A percentile compares a stretch with the other conserved stretches of the same genome.
These are phyloP conservation scores for Ulota crispa DNA, from an alignment of 225 moss, liverwort and hornwort species.

Conservation along the genomic window DNA sequence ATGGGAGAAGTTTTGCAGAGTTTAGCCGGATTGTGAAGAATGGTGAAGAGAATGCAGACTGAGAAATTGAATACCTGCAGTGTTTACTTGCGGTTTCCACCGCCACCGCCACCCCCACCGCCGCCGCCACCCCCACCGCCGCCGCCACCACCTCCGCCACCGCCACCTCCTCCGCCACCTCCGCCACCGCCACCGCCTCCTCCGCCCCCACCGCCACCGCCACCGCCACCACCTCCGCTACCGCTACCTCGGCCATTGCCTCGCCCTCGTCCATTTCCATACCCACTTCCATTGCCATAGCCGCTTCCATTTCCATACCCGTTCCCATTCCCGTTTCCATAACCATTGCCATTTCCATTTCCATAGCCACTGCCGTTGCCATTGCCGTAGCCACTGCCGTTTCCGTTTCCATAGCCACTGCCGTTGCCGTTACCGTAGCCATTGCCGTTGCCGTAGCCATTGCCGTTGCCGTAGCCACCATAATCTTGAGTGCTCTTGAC, in stretches of 20 bases:
- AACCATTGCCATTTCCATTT: neutral
- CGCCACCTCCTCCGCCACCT: fast-evolving
- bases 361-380: neutral
- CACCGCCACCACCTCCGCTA: neutral
- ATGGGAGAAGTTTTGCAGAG: too few relatives aligned
- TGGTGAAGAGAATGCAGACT: too few relatives aligned
- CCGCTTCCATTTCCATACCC: neutral
- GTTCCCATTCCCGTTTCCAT: neutral
- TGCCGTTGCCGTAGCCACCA: constrained; percentile 17
- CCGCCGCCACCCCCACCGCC: fast-evolving
- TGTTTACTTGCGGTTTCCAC: fast-evolving
- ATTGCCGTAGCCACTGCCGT: neutral
- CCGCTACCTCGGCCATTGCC: neutral
- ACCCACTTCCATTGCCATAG: neutral
- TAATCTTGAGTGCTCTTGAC: constrained; percentile 22
- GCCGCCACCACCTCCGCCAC: fast-evolving
- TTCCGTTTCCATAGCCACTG: neutral
- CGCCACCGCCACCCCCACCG: fast-evolving
- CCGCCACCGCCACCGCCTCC: fast-evolving
- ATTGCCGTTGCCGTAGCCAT: neutral
- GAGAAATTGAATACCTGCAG: too few relatives aligned
- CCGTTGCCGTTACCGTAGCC: neutral
- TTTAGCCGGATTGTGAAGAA: too few relatives aligned
- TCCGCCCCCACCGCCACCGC: fast-evolving
- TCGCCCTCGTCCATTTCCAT: neutral